Base-by-base conservation (phyloP, 805 yeast genomes). In the Ogataea siamensis region DNA sequence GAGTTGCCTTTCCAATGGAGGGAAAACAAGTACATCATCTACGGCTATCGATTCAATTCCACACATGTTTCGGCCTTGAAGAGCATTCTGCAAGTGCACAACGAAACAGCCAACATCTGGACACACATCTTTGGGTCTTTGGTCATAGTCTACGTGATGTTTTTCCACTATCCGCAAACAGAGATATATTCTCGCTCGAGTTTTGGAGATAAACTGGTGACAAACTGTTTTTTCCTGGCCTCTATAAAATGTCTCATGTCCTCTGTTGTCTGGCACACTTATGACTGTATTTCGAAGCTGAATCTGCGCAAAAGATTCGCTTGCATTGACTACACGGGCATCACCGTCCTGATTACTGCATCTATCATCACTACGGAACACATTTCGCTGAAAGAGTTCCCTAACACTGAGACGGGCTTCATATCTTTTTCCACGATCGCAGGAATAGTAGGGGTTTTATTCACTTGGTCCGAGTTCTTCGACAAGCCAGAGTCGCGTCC, bases 301-400 rank as follows among this genome's bases (percentile, higher is more conserved):
- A 53, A 67, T 14, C 58, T 78, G 46, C 74, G 96, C 57, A 71
- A 80, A 47, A 74, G 78, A 37, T 87, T 85, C 63, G 96, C 96
- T 0, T 93, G 99, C 60, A 78, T 89, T 28, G 99, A 91, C 65
- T 91, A 91, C 62, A 83, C 95, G 5, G 99, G 99, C 2, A 91
- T 91, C 49, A 87, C 97, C 0, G 73, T 88, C 10, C 67, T 93
- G 47, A 89, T 91, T 51, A 83, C 96, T 0, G 91, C 95, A 11
- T 85, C 96, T 2, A 83, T 93, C 31, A 67, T 93, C 30, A 78
- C 95, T 4, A 82, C 91, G 0, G 96, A 91, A 61, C 88, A 86
- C 60, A 76, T 86, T 13, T 73, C 89, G 2, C 71, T 91, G 36
- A 80, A 76, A 55, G 70, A 82, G 49, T 74, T 74, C 50, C 80